A percentile compares a stretch with the other conserved stretches of the same genome.
phyloP scores from a whole-genome alignment of 257 asterid genomes.

The Solanum pimpinellifolium region DNA sequence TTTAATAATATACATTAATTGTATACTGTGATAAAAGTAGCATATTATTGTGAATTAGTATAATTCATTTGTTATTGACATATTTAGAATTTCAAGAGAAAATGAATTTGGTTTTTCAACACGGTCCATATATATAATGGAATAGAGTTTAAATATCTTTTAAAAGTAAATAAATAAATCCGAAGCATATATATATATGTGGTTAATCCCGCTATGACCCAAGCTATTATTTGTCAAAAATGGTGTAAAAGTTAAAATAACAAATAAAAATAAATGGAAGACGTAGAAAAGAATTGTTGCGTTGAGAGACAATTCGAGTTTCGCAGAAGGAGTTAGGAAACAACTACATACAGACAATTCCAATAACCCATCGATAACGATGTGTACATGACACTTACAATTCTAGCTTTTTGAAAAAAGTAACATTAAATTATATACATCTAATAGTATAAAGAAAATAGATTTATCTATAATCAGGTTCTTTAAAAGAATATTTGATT shows the following conservation, averaged over 20 bases:
- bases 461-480: not conserved
- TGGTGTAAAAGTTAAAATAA: no score
- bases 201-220: rapidly evolving
- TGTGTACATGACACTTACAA: constrained; percentile 9
- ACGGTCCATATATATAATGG: no score
- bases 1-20: no score
- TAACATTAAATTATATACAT: not conserved
- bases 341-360: constrained; percentile 11
- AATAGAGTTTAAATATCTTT: no score
- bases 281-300: not conserved
- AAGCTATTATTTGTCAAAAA: no score
- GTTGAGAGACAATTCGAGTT: not conserved
- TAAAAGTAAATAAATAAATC: no score
- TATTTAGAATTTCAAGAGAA: no score
- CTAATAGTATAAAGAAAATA: not conserved
- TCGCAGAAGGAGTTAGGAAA: not conserved
- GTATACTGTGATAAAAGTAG: no score
- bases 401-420: not conserved
- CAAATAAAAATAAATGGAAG: not conserved
- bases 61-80: no score
- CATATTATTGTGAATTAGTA: no score
- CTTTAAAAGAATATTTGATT: not conserved
- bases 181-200: no score
- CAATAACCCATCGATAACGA: constrained; percentile 19
- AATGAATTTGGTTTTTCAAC: no score